Percentiles rank a stretch among this genome's conserved stretches.
Evolutionary conservation across 352 stramenopile species (phyloP).

Genomic region (Phytophthora colocasiae): DNA sequence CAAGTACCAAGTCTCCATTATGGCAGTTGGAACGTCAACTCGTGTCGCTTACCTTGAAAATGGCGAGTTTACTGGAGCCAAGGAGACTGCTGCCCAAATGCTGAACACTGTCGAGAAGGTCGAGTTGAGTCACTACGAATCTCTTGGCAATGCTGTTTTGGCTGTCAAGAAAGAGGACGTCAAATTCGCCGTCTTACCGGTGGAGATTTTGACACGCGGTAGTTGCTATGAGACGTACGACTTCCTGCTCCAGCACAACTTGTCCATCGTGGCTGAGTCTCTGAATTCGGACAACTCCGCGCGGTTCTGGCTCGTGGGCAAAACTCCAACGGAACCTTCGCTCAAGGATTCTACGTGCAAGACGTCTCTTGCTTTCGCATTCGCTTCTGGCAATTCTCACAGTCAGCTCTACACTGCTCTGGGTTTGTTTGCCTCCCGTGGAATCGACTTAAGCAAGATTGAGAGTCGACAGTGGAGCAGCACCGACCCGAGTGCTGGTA

Average conservation of each 20-base stretch:
- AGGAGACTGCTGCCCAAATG: constrained; percentile 23
- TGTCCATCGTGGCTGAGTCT: constrained; percentile 73
- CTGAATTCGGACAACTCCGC: constrained; percentile 38
- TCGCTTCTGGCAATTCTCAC: constrained; percentile 67
- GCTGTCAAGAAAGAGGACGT: constrained; percentile 81
- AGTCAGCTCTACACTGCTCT: constrained; percentile 70
- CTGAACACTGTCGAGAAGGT: constrained; percentile 12
- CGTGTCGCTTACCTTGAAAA: constrained; percentile 28
- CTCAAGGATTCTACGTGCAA: constrained; percentile 52
- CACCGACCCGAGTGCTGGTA: constrained; percentile 20
- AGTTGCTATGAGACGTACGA: constrained; percentile 97
- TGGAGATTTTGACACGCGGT: constrained; percentile 95
- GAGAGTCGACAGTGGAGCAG: constrained; percentile 68
- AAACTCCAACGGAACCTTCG: constrained; percentile 40
- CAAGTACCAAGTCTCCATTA: constrained; percentile 1
- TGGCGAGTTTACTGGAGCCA: constrained; percentile 4
- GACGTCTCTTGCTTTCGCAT: constrained; percentile 77
- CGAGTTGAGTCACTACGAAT: constrained; percentile 19
- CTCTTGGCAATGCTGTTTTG: constrained; percentile 54
- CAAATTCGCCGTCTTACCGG: constrained; percentile 94
- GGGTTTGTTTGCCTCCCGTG: constrained; percentile 61
- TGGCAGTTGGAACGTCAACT: constrained; percentile 19
- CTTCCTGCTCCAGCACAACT: constrained; percentile 70
- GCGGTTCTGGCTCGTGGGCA: constrained; percentile 90
- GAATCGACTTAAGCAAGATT: constrained; percentile 76